These are phyloP conservation scores for Parasarocladium wereldwijsianum DNA, from an alignment of 2,329 filamentous ascomycete genomes.

Conservation along the genomic window DNA sequence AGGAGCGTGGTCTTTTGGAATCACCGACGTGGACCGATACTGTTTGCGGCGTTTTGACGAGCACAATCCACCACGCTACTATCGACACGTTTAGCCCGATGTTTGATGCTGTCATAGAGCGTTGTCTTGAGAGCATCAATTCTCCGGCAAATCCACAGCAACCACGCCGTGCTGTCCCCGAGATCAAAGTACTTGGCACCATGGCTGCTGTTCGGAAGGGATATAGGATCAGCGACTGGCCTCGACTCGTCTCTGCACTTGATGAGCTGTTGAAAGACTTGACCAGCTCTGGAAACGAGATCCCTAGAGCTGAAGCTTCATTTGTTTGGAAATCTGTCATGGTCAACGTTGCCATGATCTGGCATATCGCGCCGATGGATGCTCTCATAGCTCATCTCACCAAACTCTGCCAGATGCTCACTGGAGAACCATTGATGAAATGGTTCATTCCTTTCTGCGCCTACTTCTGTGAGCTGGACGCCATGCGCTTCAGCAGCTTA, in stretches of 20 bases:
- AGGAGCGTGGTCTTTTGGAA: constrained; percentile 32
- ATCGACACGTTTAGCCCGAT: constrained; percentile 58
- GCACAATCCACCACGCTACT: constrained; percentile 69
- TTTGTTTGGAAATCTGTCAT: constrained; percentile 43
- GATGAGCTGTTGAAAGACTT: constrained; percentile 35
- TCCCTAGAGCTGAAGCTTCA: constrained; percentile 19
- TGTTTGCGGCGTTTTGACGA: constrained; percentile 62
- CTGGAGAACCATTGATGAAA: constrained; percentile 46
- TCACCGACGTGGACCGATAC: constrained; percentile 46
- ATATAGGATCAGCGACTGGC: constrained; percentile 59
- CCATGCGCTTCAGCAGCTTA: constrained; percentile 62
- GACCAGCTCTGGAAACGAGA: constrained; percentile 21
- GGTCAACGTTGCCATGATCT: constrained; percentile 47
- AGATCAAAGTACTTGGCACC: constrained; percentile 49
- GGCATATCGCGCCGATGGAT: constrained; percentile 68
- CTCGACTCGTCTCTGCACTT: constrained; percentile 41
- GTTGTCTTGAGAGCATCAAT: constrained; percentile 14
- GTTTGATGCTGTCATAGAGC: constrained; percentile 43
- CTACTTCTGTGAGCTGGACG: constrained; percentile 59
- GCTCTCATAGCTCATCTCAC: constrained; percentile 57
- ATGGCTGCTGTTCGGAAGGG: constrained; percentile 72
- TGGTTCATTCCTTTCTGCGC: constrained; percentile 81
- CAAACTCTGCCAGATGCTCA: constrained; percentile 49
- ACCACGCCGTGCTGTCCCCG: constrained; percentile 29
- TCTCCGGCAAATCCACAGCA: constrained; percentile 6